Evolutionary conservation across 345 rosid genomes (phyloP).

Genomic region (Lagerstroemia speciosa): DNA sequence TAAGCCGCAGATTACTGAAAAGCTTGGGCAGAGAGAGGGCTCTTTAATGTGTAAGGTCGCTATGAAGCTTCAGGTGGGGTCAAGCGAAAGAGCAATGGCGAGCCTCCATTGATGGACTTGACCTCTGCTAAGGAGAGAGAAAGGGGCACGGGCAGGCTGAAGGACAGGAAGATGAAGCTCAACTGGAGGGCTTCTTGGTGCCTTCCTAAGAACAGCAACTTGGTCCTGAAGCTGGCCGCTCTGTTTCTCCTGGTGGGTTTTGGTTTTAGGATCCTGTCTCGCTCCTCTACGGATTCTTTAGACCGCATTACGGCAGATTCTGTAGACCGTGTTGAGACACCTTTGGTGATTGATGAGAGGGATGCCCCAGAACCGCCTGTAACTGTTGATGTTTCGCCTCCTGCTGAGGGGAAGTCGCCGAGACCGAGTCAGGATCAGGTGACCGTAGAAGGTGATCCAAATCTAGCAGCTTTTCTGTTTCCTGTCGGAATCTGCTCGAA

Average conservation of each 20-base stretch:
- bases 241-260: slow-evolving; percentile 40
- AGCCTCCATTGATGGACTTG: not conserved
- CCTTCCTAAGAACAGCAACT: slow-evolving; percentile 32
- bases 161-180: slow-evolving; percentile 37
- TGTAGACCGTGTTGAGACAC: slow-evolving; percentile 16
- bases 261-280: slow-evolving; percentile 47
- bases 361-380: slow-evolving; percentile 2
- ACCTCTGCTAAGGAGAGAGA: not conserved
- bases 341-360: slow-evolving; percentile 5
- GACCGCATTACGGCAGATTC: slow-evolving; percentile 19
- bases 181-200: slow-evolving; percentile 27
- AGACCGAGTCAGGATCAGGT: not conserved
- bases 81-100: not conserved
- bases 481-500: not conserved
- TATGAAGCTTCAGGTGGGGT: not conserved
- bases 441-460: slow-evolving; percentile 7
- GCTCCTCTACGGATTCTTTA: slow-evolving; percentile 23
- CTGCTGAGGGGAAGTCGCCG: not conserved
- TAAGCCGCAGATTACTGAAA: not conserved
- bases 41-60: not conserved
- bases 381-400: not conserved
- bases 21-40: not conserved
- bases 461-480: not conserved
- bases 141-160: not conserved
- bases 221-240: slow-evolving; percentile 43